Evolutionary conservation across 148 eudicot species (phyloP).

Genomic region (Beta vulgaris): DNA sequence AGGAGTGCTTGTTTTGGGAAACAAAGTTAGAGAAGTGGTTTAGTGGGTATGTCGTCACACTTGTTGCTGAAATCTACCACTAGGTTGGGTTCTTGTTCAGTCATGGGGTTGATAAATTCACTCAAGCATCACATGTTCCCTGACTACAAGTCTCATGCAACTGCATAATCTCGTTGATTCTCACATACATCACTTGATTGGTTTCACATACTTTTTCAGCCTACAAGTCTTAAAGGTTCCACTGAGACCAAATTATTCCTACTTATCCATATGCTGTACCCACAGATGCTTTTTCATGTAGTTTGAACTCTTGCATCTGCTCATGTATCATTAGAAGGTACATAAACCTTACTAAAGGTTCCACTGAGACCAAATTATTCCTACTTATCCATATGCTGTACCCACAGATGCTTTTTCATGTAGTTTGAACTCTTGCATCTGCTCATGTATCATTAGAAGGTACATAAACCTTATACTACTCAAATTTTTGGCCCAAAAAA

Average conservation of each 20-base stretch:
- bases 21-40: not conserved
- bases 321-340: too few relatives aligned
- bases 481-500: too few relatives aligned
- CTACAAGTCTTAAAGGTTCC: not conserved
- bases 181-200: not conserved
- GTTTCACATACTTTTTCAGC: not conserved
- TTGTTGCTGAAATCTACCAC: not conserved
- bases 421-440: not conserved
- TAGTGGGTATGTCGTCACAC: not conserved
- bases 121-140: not conserved
- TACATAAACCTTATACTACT: too few relatives aligned
- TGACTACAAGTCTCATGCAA: not conserved
- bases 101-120: too few relatives aligned
- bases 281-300: too few relatives aligned
- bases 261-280: too few relatives aligned
- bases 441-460: not conserved
- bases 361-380: not conserved
- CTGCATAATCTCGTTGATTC: not conserved
- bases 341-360: too few relatives aligned
- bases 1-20: too few relatives aligned
- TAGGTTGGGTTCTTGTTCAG: not conserved
- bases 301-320: too few relatives aligned
- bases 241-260: too few relatives aligned
- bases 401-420: not conserved
- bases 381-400: not conserved